phyloP scores from a whole-genome alignment of 306 rosid species.

The Arachis stenosperma region DNA sequence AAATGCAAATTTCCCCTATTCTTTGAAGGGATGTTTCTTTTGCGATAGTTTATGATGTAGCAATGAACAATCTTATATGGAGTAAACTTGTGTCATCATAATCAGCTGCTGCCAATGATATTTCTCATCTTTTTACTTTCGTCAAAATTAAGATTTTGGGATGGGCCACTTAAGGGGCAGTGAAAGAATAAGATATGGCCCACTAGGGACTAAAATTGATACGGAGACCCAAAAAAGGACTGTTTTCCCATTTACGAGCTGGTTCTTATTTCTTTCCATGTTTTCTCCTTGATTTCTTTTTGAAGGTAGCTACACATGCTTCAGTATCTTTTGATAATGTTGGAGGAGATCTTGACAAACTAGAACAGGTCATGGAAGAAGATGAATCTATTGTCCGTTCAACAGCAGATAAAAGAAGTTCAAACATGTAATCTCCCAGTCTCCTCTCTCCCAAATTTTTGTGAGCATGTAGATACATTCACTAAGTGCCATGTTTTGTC shows the following conservation, averaged over 20 bases:
- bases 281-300: constrained; percentile 34
- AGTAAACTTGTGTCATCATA: constrained; percentile 23
- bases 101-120: constrained; percentile 6
- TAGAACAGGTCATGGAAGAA: constrained; percentile 47
- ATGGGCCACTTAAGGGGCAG: constrained; percentile 5
- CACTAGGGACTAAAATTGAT: constrained; percentile 18
- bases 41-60: background rate
- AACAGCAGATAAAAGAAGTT: constrained; percentile 50
- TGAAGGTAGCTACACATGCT: constrained; percentile 60
- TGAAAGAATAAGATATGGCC: constrained; percentile 5
- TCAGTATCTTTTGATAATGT: constrained; percentile 47
- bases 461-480: constrained; percentile 29
- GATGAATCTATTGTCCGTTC: constrained; percentile 41
- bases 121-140: constrained; percentile 27
- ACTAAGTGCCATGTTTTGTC: constrained; percentile 13
- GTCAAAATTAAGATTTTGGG: constrained; percentile 16
- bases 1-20: background rate
- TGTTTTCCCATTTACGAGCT: background rate
- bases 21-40: too few relatives aligned
- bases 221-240: constrained; percentile 9
- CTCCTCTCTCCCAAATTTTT: constrained; percentile 25
- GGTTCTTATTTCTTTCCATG: constrained; percentile 19
- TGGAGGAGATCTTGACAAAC: constrained; percentile 47
- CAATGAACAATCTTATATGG: background rate
- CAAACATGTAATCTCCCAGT: constrained; percentile 61